Evolutionary conservation across 805 yeast genomes (phyloP), one percentile per base, ranked within the genome.

Genomic region (Schwanniomyces vanrijiae): DNA sequence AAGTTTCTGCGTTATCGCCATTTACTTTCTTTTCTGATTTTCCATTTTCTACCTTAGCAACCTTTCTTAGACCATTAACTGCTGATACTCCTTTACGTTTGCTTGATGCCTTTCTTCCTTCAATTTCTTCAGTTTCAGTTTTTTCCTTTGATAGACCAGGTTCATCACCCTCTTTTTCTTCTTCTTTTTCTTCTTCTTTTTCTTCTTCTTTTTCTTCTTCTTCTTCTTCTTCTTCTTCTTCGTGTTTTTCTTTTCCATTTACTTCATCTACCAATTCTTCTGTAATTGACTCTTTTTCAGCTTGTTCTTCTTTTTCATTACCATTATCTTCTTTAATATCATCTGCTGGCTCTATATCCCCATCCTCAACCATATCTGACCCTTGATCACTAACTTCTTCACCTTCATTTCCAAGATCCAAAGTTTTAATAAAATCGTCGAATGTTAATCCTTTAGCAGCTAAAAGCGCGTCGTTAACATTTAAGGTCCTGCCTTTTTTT

Each of bases 391-490:
- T 52, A 4, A 55, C 64, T 1, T 48, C 60, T 3, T 55, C 63
- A 10, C 43, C 56, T 14, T 38, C 53, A 14, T 51, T 48, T 10
- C 50, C 50, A 21, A 51, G 50, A 22, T 61, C 59, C 42, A 68
- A 56, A n/a, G 54, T 56, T 7, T 54, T 56, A 64, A 72, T 67
- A 48, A 73, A 72, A 2, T 55, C 55, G 25, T 72, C 74, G 47
- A 69, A 73, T 11, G 58, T 58, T 42, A 73, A 56, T 11, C 66
- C 71, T 31, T 60, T 60, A 6, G 76, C 66, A 2, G 76, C 73
- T 22, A 62, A 55, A 5, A 69, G 55, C 5, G 77, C 76, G 39
- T 71, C 75, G 38, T 59, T 62, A 16, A 69, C 66, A 41, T 60
- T 63, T 28, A 56, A 61, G 5, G 68, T 62, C 43, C 64, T 59